phyloP scores from a whole-genome alignment of 2,329 filamentous ascomycete species.

The Aspergillus pseudoviridinutans region DNA sequence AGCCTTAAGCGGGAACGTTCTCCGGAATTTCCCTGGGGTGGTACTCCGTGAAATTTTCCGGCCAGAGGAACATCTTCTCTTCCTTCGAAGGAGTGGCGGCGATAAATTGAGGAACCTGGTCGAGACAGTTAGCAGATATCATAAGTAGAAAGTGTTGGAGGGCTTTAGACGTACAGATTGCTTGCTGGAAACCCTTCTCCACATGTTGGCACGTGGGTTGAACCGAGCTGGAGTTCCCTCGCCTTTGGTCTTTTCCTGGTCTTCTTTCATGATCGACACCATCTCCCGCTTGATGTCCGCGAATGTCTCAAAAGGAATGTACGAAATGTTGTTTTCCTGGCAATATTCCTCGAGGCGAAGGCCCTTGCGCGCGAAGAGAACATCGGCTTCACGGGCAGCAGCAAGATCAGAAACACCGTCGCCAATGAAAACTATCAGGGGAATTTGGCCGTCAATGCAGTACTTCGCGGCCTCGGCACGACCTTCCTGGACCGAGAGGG shows the following conservation, averaged over 20 bases:
- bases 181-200: slow-evolving; percentile 60
- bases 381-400: slow-evolving; percentile 62
- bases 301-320: slow-evolving; percentile 63
- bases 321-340: slow-evolving; percentile 56
- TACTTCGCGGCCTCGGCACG: slow-evolving; percentile 51
- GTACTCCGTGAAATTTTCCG: slow-evolving; percentile 52
- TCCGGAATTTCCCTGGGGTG: slow-evolving; percentile 27
- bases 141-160: slow-evolving; percentile 22
- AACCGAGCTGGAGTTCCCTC: slow-evolving; percentile 57
- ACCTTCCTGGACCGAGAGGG: slow-evolving; percentile 59
- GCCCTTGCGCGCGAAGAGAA: slow-evolving; percentile 64
- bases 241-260: slow-evolving; percentile 59
- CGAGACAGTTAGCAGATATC: slow-evolving; percentile 2
- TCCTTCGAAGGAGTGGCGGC: slow-evolving; percentile 52
- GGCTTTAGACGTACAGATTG: slow-evolving; percentile 41
- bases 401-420: slow-evolving; percentile 66
- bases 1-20: neutral
- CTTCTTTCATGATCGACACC: slow-evolving; percentile 54
- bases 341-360: slow-evolving; percentile 65
- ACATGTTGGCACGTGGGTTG: slow-evolving; percentile 66
- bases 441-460: slow-evolving; percentile 58
- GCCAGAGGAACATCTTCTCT: slow-evolving; percentile 62
- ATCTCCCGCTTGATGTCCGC: slow-evolving; percentile 62
- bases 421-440: slow-evolving; percentile 66
- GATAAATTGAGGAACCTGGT: slow-evolving; percentile 44